A percentile compares a stretch with the other conserved stretches of the same genome.
Evolutionary conservation across 2,329 filamentous ascomycete species (phyloP).

Genomic region (Cercospora sp.): DNA sequence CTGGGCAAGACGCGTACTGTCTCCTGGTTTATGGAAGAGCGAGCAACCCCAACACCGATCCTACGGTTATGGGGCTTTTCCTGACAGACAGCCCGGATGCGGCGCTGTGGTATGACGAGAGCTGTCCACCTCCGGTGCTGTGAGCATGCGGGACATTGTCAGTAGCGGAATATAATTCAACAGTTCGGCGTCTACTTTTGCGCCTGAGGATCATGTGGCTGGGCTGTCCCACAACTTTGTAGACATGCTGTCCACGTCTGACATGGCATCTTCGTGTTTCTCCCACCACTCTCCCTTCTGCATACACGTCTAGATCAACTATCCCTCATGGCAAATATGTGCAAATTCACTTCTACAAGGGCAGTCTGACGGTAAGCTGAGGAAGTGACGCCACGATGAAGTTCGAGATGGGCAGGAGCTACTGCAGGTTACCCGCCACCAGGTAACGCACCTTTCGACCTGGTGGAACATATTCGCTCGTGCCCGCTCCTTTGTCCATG

Average conservation of each 20-base stretch:
- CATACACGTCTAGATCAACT: too few relatives aligned
- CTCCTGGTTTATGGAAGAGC: too few relatives aligned
- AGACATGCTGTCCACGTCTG: conserved; percentile 9
- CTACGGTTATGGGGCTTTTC: too few relatives aligned
- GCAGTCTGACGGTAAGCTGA: background rate
- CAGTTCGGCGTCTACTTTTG: background rate
- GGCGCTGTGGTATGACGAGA: too few relatives aligned
- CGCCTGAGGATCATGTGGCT: background rate
- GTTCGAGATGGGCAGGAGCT: conserved; percentile 8
- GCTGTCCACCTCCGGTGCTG: too few relatives aligned
- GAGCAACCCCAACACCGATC: too few relatives aligned
- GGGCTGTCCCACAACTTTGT: conserved; percentile 12
- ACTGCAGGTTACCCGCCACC: conserved; percentile 18
- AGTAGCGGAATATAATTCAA: too few relatives aligned
- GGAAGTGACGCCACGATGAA: conserved; percentile 1
- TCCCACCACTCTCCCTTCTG: too few relatives aligned
- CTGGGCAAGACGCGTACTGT: too few relatives aligned
- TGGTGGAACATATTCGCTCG: conserved; percentile 14
- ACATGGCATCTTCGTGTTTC: conserved; percentile 3
- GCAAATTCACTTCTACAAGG: background rate
- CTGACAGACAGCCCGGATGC: too few relatives aligned
- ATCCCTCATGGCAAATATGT: background rate
- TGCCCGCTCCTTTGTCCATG: conserved; percentile 17
- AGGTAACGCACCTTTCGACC: conserved; percentile 2
- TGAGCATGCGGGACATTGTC: too few relatives aligned